A percentile compares a stretch with the other conserved stretches of the same genome.
Conservation (phyloP, 2,329 filamentous ascomycete genomes). For the Curvularia spicifera region DNA sequence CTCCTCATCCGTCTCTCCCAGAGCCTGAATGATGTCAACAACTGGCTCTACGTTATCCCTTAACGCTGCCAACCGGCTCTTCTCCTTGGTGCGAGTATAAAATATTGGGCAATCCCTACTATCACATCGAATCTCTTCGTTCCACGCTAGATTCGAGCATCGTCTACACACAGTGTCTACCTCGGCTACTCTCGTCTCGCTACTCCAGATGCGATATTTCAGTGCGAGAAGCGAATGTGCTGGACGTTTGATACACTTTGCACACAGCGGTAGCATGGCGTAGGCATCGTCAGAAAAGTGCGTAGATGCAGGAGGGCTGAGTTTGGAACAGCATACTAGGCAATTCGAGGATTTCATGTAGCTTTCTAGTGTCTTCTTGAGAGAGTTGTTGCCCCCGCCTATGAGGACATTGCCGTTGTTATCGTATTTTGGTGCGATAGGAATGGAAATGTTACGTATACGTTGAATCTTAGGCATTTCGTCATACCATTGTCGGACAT, state of each 20-base stretch:
- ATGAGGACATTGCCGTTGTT: not conserved
- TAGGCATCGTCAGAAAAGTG: constrained; percentile 22
- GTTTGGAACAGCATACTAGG: constrained; percentile 72
- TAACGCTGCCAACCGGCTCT: constrained; percentile 30
- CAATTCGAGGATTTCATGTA: constrained; percentile 86
- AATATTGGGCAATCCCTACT: constrained; percentile 93
- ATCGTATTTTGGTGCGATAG: constrained; percentile 19
- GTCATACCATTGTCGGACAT: constrained; percentile 89
- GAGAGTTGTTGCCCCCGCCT: constrained; percentile 38
- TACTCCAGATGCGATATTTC: constrained; percentile 64
- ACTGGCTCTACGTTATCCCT: constrained; percentile 35
- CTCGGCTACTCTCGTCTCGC: constrained; percentile 69
- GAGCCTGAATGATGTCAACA: constrained; percentile 37
- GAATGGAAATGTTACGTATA: constrained; percentile 65
- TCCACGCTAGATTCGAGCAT: constrained; percentile 75
- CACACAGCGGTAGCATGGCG: constrained; percentile 61
- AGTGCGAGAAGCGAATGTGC: constrained; percentile 69
- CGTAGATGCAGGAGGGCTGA: constrained; percentile 47
- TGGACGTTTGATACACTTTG: constrained; percentile 60
- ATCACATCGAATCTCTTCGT: constrained; percentile 84
- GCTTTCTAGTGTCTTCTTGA: constrained; percentile 83
- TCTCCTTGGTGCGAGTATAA: constrained; percentile 74
- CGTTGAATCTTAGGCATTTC: constrained; percentile 93
- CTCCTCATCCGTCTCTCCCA: constrained; percentile 1
- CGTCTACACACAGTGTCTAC: constrained; percentile 76